phyloP scores from a whole-genome alignment of 1,284 basidiomycete genomes.

The Puccinia horiana region DNA sequence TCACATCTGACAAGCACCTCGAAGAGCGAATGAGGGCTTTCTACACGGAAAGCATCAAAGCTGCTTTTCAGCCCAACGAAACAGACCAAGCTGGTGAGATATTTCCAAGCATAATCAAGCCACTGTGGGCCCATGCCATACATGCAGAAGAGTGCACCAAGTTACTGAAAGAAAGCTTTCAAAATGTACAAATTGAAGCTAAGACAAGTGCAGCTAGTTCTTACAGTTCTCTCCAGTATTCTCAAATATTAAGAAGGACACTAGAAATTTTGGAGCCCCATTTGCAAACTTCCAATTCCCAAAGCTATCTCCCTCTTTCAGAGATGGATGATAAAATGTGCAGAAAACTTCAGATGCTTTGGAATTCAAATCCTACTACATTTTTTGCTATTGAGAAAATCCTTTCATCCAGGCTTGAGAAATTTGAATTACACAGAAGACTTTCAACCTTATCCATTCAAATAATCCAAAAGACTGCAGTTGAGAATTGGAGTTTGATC shows the following conservation, averaged over 20 bases:
- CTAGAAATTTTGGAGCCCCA: background rate
- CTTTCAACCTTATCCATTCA: background rate
- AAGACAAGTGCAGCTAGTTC: background rate
- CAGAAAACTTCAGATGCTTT: background rate
- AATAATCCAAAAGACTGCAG: constrained; percentile 6
- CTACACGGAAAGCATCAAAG: background rate
- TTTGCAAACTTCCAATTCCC: background rate
- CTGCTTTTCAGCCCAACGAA: background rate
- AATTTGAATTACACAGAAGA: background rate
- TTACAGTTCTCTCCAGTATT: background rate
- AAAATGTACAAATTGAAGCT: background rate
- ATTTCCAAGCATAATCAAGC: background rate
- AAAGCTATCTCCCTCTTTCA: background rate
- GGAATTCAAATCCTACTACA: background rate
- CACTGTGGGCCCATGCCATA: background rate
- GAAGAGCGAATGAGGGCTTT: background rate
- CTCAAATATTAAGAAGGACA: background rate
- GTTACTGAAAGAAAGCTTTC: background rate
- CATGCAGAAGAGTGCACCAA: background rate
- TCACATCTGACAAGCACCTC: background rate
- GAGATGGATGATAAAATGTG: background rate
- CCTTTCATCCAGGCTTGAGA: background rate
- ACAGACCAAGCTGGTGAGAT: background rate
- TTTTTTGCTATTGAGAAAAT: background rate
- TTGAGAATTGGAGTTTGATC: background rate